Evolutionary conservation across 495 filamentous ascomycete species (phyloP), one percentile per base, ranked within the genome.

Genomic region (Chaetomium cochliodes): DNA sequence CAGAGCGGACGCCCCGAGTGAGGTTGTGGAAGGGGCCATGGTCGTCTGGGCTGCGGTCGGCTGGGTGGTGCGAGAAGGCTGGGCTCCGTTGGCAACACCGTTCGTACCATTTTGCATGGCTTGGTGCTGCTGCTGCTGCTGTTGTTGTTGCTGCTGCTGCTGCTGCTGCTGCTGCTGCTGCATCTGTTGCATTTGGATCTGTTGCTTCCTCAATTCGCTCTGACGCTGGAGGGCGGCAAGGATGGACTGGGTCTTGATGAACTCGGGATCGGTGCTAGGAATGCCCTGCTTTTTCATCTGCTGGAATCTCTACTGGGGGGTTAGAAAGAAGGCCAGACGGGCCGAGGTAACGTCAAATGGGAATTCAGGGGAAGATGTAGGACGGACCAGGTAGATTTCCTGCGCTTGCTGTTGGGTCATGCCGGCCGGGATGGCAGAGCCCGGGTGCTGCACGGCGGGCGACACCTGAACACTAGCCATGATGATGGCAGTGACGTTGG

Each of bases 381-480:
- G 62, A 73, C 81, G 72, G 78, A 91, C 88, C 74, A 79, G 73
- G 28, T 79, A 81, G 49, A 85, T 77, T 62, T 89, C 88, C 72
- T 88, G 85, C 30, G 87, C 77, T 69, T 88, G 83, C 65, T 85
- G 81, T 64, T 81, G 81, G 39, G 82, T 87, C 67, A 87, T 72
- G 66, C 84, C 82, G 39, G 80, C 72, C 46, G 86, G 80, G 69
- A 88, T 71, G 52, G 76, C 72, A 64, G 81, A 80, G 67, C 85
- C 87, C 37, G 77, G 76, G 70, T 85, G 80, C 74, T 88, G 86
- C 73, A 87, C 79, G 62, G 82, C 83, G 51, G 88, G 85, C 57
- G 87, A 80, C 65, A 85, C 79, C 78, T 93, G 90, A 68, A 90
- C 85, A 44, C 90, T 92, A 72, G 91, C 86, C 91, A 96, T 96